phyloP scores from a whole-genome alignment of 768 basidiomycete species.

The Boletellus ananiceps region DNA sequence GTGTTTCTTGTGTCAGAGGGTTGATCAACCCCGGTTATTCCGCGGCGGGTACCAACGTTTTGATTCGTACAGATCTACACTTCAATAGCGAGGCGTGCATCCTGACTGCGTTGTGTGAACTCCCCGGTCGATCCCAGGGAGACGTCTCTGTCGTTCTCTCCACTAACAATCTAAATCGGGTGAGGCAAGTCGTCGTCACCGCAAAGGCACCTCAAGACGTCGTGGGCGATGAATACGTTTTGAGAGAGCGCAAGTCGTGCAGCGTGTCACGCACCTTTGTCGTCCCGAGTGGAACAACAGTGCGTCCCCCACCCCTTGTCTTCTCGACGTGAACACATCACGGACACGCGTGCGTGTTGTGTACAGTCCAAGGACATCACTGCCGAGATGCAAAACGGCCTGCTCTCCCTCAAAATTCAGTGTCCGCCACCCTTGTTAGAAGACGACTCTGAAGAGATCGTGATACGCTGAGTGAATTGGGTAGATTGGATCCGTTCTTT shows the following conservation, averaged over 20 bases:
- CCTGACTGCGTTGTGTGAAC: slow-evolving; percentile 59
- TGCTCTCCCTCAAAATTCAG: slow-evolving; percentile 53
- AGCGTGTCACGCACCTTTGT: slow-evolving; percentile 45
- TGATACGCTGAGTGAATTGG: slow-evolving; percentile 40
- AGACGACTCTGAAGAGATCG: slow-evolving; percentile 44
- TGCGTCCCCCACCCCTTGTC: slow-evolving; percentile 31
- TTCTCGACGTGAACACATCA: background rate
- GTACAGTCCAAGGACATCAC: slow-evolving; percentile 49
- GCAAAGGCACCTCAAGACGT: slow-evolving; percentile 44
- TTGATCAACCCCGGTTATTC: slow-evolving; percentile 26
- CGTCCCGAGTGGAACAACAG: slow-evolving; percentile 54
- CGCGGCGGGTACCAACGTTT: slow-evolving; percentile 25
- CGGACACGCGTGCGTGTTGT: slow-evolving; percentile 2
- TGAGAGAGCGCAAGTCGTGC: slow-evolving; percentile 55
- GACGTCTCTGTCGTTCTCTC: slow-evolving; percentile 58
- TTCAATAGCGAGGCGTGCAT: slow-evolving; percentile 48
- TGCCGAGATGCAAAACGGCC: slow-evolving; percentile 55
- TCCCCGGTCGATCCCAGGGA: slow-evolving; percentile 59
- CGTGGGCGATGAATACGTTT: slow-evolving; percentile 37
- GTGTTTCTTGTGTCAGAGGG: slow-evolving; percentile 11
- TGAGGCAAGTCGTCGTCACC: slow-evolving; percentile 55
- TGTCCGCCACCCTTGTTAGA: slow-evolving; percentile 42
- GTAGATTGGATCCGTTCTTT: slow-evolving; percentile 9
- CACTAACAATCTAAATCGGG: slow-evolving; percentile 56
- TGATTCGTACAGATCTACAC: slow-evolving; percentile 58